Conservation (phyloP, 2,329 filamentous ascomycete species). For the Claviceps sp. region DNA sequence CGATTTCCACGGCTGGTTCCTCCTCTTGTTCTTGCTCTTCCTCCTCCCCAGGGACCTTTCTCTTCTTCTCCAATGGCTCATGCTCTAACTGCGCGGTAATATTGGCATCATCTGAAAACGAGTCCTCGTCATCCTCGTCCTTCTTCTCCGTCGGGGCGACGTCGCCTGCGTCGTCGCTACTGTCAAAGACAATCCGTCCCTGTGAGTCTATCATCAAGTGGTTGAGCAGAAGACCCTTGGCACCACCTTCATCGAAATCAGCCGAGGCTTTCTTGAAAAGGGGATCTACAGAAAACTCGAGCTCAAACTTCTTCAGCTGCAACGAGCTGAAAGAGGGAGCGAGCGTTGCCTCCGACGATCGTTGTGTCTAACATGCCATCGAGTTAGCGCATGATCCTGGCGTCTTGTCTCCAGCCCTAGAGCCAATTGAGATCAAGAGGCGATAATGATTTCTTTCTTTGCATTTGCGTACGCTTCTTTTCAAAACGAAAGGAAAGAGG, state of each 20-base stretch:
- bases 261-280: slow-evolving; percentile 99
- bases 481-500: no score
- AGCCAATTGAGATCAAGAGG: background rate
- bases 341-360: slow-evolving; percentile 85
- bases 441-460: slow-evolving; percentile 41
- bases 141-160: slow-evolving; percentile 21
- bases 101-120: slow-evolving; percentile 17
- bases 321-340: slow-evolving; percentile 77
- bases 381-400: background rate
- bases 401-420: background rate
- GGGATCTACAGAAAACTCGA: slow-evolving; percentile 92
- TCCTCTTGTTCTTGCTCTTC: slow-evolving; percentile 28
- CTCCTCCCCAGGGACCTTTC: slow-evolving; percentile 17
- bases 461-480: no score
- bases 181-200: slow-evolving; percentile 94
- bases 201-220: slow-evolving; percentile 90
- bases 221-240: slow-evolving; percentile 87
- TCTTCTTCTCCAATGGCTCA: slow-evolving; percentile 29
- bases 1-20: slow-evolving; percentile 53
- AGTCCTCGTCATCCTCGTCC: slow-evolving; percentile 25
- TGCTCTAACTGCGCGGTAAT: slow-evolving; percentile 25
- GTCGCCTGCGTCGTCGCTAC: slow-evolving; percentile 70
- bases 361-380: slow-evolving; percentile 35
- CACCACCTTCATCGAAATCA: slow-evolving; percentile 95
- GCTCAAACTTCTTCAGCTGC: slow-evolving; percentile 92